These are phyloP conservation scores for Pseudogymnoascus sp. DNA, from an alignment of 2,329 filamentous ascomycete genomes.

Conservation along the genomic window DNA sequence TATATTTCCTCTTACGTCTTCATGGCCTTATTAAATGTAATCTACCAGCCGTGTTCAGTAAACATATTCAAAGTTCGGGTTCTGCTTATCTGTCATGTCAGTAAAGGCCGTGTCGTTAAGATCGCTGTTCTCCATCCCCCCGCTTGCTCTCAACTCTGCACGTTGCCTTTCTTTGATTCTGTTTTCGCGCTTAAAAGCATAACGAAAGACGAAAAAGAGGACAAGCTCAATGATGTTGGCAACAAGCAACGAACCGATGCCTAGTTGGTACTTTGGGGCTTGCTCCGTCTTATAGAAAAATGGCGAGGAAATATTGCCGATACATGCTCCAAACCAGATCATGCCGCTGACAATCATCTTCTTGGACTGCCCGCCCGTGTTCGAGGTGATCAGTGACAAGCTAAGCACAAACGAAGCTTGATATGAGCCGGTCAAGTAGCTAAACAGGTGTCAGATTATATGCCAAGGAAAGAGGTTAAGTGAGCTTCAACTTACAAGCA, in stretches of 20 bases:
- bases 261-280: constrained; percentile 33
- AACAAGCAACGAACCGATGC: constrained; percentile 35
- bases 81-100: constrained; percentile 20
- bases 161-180: constrained; percentile 25
- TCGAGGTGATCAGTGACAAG: constrained; percentile 48
- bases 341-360: constrained; percentile 45
- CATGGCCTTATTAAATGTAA: background rate
- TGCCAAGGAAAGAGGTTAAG: background rate
- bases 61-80: constrained; percentile 19
- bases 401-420: constrained; percentile 25
- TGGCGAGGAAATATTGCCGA: constrained; percentile 52
- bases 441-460: constrained; percentile 27
- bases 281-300: constrained; percentile 52
- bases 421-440: constrained; percentile 33
- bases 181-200: constrained; percentile 34
- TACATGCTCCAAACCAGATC: constrained; percentile 50
- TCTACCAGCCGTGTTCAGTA: constrained; percentile 8
- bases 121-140: constrained; percentile 8
- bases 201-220: constrained; percentile 33
- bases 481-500: constrained; percentile 35
- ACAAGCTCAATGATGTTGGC: constrained; percentile 32
- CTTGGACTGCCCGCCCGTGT: constrained; percentile 42
- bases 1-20: background rate
- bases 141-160: constrained; percentile 1
- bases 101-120: constrained; percentile 29